Percentiles rank a stretch among this genome's conserved stretches.
These are phyloP conservation scores for Eutypella sp. DNA, from an alignment of 2,329 filamentous ascomycete genomes.

Conservation along the genomic window DNA sequence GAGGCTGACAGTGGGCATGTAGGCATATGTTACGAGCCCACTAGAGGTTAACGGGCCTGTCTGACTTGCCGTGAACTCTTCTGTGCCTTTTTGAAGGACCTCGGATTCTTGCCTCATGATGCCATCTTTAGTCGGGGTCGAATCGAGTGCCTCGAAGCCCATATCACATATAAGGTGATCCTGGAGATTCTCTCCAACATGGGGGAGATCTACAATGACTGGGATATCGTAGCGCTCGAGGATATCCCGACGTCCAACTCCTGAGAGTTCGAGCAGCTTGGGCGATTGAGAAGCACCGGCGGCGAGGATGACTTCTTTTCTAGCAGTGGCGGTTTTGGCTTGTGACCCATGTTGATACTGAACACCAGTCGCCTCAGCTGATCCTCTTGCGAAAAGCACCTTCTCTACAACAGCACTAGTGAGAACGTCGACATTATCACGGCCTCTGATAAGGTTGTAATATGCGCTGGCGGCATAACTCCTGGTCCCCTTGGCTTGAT, in stretches of 20 bases:
- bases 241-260: slow-evolving; percentile 54
- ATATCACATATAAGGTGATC: slow-evolving; percentile 30
- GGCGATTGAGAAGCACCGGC: slow-evolving; percentile 54
- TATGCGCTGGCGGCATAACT: slow-evolving; percentile 13
- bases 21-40: slow-evolving; percentile 2
- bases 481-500: too few species aligned
- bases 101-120: slow-evolving; percentile 1
- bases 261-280: slow-evolving; percentile 56
- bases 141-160: not conserved
- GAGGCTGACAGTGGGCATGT: not conserved
- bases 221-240: slow-evolving; percentile 34
- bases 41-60: slow-evolving; percentile 1
- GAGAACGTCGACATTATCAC: slow-evolving; percentile 12
- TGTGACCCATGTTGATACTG: not conserved
- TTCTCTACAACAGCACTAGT: slow-evolving; percentile 10
- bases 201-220: slow-evolving; percentile 36
- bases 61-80: not conserved
- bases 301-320: slow-evolving; percentile 50
- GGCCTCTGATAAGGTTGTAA: slow-evolving; percentile 5
- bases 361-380: not conserved
- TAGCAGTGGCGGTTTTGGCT: not conserved
- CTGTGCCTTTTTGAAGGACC: not conserved
- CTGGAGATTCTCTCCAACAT: slow-evolving; percentile 46
- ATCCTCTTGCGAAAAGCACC: slow-evolving; percentile 12
- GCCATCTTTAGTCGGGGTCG: not conserved